These are phyloP conservation scores for Beauveria scarabaeidicola DNA, from an alignment of 2,329 filamentous ascomycete genomes.

Conservation along the genomic window DNA sequence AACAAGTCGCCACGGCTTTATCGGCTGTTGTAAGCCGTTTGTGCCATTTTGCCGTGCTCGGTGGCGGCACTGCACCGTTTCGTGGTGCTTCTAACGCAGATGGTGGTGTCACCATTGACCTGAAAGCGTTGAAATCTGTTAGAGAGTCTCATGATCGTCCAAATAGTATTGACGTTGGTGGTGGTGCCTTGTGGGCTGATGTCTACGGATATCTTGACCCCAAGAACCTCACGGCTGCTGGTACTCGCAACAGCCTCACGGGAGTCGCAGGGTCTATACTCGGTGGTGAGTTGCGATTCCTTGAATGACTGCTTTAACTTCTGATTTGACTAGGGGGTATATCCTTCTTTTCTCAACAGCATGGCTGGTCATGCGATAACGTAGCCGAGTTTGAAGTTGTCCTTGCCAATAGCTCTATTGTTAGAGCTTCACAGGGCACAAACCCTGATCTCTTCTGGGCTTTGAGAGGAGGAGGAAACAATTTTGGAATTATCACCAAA, in stretches of 20 bases:
- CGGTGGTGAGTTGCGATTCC: neutral
- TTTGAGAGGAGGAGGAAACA: neutral
- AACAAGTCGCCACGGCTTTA: neutral
- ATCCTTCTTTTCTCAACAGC: neutral
- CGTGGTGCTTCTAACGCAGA: neutral
- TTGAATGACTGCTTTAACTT: neutral
- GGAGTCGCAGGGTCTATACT: neutral
- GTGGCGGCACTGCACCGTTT: neutral
- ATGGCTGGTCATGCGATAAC: neutral
- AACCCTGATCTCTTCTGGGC: neutral
- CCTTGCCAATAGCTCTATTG: neutral
- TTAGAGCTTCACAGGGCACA: neutral
- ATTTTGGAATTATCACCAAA: neutral
- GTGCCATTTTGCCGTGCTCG: neutral
- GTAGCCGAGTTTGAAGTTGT: neutral
- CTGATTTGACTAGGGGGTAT: neutral
- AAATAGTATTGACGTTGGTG: neutral
- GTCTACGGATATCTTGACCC: neutral
- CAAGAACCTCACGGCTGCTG: neutral
- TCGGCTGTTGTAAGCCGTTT: neutral
- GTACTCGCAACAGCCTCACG: neutral
- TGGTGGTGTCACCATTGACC: neutral
- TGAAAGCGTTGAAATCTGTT: neutral
- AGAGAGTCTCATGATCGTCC: neutral
- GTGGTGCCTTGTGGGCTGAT: neutral